Conservation (phyloP, 1,139 yeast species). For the Tardiomyces blankii region DNA sequence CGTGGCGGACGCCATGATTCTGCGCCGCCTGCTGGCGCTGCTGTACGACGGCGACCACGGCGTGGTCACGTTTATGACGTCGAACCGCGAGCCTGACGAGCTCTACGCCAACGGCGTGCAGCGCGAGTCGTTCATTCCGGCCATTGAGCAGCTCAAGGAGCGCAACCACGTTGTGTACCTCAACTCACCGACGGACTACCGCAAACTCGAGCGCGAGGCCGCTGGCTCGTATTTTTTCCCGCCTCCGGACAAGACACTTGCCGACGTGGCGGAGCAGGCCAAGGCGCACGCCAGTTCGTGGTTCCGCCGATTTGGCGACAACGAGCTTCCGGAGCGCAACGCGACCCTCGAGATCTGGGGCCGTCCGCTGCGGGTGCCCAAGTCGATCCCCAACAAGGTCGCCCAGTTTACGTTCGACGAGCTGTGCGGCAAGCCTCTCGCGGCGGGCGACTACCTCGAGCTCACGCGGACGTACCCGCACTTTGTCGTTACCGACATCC, state of each 20-base stretch:
- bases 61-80: slow-evolving; percentile 80
- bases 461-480: slow-evolving; percentile 69
- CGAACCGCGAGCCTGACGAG: slow-evolving; percentile 92
- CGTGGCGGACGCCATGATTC: slow-evolving; percentile 96
- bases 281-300: slow-evolving; percentile 59
- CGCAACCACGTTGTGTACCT: slow-evolving; percentile 69
- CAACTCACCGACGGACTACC: slow-evolving; percentile 87
- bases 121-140: slow-evolving; percentile 81
- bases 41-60: slow-evolving; percentile 63
- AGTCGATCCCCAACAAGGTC: slow-evolving; percentile 63
- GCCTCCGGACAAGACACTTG: slow-evolving; percentile 31
- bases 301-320: slow-evolving; percentile 68
- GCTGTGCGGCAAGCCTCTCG: slow-evolving; percentile 74
- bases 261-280: slow-evolving; percentile 42
- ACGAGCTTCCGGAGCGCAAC: slow-evolving; percentile 28
- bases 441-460: slow-evolving; percentile 93
- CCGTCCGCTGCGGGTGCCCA: slow-evolving; percentile 63
- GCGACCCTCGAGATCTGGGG: slow-evolving; percentile 73
- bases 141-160: slow-evolving; percentile 67
- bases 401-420: slow-evolving; percentile 84
- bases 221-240: slow-evolving; percentile 68
- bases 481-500: slow-evolving; percentile 83
- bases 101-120: slow-evolving; percentile 89
- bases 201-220: slow-evolving; percentile 76
- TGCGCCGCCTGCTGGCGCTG: slow-evolving; percentile 58